Evolutionary conservation across 306 rosid genomes (phyloP), one percentile per base, ranked within the genome.

Genomic region (Rosa persica): DNA sequence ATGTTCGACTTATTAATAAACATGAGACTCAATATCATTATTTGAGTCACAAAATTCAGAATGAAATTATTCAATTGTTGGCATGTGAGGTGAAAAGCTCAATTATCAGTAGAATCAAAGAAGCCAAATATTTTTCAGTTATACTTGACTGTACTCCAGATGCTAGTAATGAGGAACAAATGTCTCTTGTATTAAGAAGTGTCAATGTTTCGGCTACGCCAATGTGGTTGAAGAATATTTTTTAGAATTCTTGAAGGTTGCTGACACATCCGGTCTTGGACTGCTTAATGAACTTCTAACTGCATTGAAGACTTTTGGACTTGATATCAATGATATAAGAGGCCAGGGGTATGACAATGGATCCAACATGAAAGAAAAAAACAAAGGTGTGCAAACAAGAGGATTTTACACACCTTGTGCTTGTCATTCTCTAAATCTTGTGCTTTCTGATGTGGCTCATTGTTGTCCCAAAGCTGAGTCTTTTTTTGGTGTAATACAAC

Each of bases 401-500:
- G 55, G 8, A 49, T 16, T 16, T 0, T 49, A 49, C 0, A 49
- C 55, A 15, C 55, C n/a, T 16, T 49, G n/a, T 49, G n/a, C 55
- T 49, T 49, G 55, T 49, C n/a, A 16, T 49, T 49, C 55, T 49
- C 2, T 49, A 16, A 49, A 49, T 13, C 54, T 49, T 16, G 54
- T 16, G 20, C 54, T 49, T 5, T 49, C 2, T 49, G 20, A 49
- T 49, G 43, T 43, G 43, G 1, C 5, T 12, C 13, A 46, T 36
- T 70, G 64, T 30, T 79, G 51, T 47, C 6, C 13, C n/a, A 71
- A 70, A 79, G 65, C 13, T 60, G 15, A 19, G 36, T 58, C 23
- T 5, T 61, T 61, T 51, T 62, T 79, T 61, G 27, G 55, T 8
- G 67, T 67, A 57, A 0, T 30, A 1, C 34, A 30, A 30, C 34